Percentiles rank a stretch among this genome's conserved stretches.
Conservation (phyloP, 2,329 filamentous ascomycete genomes). For the Trichoderma arundinaceum region DNA sequence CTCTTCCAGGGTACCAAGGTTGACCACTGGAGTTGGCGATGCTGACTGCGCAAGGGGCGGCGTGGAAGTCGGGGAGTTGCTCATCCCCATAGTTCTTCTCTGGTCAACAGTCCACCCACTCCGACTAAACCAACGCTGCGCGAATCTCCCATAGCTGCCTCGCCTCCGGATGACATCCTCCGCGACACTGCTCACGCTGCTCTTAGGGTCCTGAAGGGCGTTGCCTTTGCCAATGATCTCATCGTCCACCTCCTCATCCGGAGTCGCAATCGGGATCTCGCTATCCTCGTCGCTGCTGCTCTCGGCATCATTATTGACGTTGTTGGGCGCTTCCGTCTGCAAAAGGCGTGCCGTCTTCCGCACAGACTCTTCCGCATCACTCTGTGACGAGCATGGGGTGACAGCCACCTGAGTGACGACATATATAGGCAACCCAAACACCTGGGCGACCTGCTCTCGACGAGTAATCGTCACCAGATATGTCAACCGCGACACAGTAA, state of each 20-base stretch:
- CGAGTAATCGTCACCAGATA: slow-evolving; percentile 88
- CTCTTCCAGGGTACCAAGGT: slow-evolving; percentile 51
- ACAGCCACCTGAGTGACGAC: slow-evolving; percentile 86
- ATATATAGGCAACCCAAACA: slow-evolving; percentile 82
- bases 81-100: slow-evolving; percentile 72
- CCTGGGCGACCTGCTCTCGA: slow-evolving; percentile 85
- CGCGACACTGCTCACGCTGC: slow-evolving; percentile 78
- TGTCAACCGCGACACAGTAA: slow-evolving; percentile 79
- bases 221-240: slow-evolving; percentile 54
- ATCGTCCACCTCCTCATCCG: slow-evolving; percentile 43
- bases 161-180: slow-evolving; percentile 86
- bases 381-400: slow-evolving; percentile 81
- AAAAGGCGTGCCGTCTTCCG: slow-evolving; percentile 59
- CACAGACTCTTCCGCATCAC: slow-evolving; percentile 76
- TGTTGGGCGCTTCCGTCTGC: slow-evolving; percentile 47
- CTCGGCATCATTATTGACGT: slow-evolving; percentile 51
- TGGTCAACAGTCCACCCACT: slow-evolving; percentile 79
- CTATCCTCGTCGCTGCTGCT: slow-evolving; percentile 57
- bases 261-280: slow-evolving; percentile 43
- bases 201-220: slow-evolving; percentile 48
- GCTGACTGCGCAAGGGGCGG: slow-evolving; percentile 34
- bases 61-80: slow-evolving; percentile 44
- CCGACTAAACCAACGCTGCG: slow-evolving; percentile 87
- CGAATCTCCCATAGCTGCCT: slow-evolving; percentile 87
- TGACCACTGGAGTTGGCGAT: slow-evolving; percentile 33